These are phyloP conservation scores for Barbarea vulgaris DNA, from an alignment of 345 rosid genomes.

Conservation along the genomic window DNA sequence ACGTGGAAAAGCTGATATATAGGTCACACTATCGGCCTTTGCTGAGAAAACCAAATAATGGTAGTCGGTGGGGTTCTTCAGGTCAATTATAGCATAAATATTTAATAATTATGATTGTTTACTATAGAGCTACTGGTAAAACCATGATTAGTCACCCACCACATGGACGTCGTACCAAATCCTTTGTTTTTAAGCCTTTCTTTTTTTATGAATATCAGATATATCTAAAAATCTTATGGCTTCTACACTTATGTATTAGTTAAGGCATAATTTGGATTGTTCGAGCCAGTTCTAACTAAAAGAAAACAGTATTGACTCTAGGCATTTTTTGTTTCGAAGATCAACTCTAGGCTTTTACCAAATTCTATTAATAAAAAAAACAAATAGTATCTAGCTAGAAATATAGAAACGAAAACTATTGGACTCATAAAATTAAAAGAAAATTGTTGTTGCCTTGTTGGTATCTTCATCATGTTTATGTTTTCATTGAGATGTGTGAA, in stretches of 20 bases:
- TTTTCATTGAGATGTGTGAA: slow-evolving; percentile 13
- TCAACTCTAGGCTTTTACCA: too few species aligned
- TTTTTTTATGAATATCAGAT: neutral
- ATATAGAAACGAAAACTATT: neutral
- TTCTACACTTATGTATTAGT: slow-evolving; percentile 1
- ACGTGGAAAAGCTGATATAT: slow-evolving; percentile 31
- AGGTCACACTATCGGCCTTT: slow-evolving; percentile 26
- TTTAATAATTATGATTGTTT: slow-evolving; percentile 26
- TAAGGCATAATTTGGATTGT: slow-evolving; percentile 6
- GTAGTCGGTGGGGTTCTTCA: slow-evolving; percentile 36
- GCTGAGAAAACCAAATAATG: slow-evolving; percentile 29
- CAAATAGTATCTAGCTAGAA: neutral
- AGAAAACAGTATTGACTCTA: neutral
- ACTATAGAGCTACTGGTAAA: slow-evolving; percentile 27
- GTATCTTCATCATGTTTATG: slow-evolving; percentile 21
- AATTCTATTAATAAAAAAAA: neutral
- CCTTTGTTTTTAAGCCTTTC: neutral
- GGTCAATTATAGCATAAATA: slow-evolving; percentile 17
- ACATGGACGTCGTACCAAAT: slow-evolving; percentile 41
- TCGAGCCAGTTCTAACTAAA: neutral
- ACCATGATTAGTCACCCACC: slow-evolving; percentile 40
- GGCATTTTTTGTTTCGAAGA: too few species aligned
- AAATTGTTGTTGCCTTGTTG: neutral
- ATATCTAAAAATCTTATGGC: neutral
- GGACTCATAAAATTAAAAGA: neutral